phyloP scores from a whole-genome alignment of 139 green algal species.

The Spirogloea muscicola region DNA sequence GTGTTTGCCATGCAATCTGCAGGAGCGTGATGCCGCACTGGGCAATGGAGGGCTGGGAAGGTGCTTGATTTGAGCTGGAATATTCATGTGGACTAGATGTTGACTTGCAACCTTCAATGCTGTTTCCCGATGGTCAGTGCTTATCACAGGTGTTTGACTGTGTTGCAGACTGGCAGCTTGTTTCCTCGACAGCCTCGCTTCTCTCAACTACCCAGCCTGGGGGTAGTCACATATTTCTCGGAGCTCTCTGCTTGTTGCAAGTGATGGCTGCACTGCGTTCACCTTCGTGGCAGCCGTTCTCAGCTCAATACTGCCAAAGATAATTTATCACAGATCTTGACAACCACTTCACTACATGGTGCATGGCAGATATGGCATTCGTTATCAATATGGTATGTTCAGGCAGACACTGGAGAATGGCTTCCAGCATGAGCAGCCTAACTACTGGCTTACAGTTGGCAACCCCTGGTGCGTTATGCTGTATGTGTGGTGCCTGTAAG shows the following conservation, averaged over 20 bases:
- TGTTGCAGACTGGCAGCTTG: conserved; percentile 82
- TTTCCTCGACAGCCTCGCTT: conserved; percentile 99
- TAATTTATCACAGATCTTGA: not conserved
- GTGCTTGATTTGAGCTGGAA: conserved; percentile 10
- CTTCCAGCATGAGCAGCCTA: conserved; percentile 56
- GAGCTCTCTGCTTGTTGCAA: not conserved
- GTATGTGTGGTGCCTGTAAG: conserved; percentile 3
- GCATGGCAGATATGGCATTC: conserved; percentile 81
- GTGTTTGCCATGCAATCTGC: too few species aligned
- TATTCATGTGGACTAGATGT: too few species aligned
- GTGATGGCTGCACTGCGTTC: not conserved
- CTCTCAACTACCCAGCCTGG: conserved; percentile 93
- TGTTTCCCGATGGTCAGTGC: too few species aligned
- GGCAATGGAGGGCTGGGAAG: conserved; percentile 95
- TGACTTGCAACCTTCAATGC: too few species aligned
- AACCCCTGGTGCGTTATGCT: conserved; percentile 78
- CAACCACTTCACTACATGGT: not conserved
- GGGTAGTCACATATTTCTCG: conserved; percentile 52
- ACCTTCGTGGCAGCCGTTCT: not conserved
- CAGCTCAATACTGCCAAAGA: not conserved
- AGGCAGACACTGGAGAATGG: conserved; percentile 67
- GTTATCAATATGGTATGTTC: conserved; percentile 99
- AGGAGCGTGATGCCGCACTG: conserved; percentile 75
- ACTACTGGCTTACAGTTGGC: conserved; percentile 63
- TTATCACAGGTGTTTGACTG: too few species aligned